A percentile compares a stretch with the other conserved stretches of the same genome.
Conservation (phyloP, 345 rosid genomes). For the Syzygium aqueum region DNA sequence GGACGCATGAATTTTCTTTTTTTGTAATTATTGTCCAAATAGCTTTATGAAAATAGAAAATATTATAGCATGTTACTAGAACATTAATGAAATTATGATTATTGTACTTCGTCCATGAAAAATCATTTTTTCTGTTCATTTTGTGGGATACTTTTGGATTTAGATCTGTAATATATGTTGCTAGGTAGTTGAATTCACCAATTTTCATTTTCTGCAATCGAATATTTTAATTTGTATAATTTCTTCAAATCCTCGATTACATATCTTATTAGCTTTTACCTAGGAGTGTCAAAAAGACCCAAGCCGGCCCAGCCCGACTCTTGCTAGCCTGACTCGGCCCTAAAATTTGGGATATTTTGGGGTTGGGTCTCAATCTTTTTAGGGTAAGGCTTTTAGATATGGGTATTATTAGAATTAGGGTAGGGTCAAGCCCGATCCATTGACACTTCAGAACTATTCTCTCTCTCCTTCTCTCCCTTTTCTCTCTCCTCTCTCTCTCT, state of each 20-base stretch:
- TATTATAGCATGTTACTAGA: background rate
- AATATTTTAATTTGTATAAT: background rate
- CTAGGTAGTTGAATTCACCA: background rate
- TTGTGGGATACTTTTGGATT: background rate
- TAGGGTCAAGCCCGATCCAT: too few relatives aligned
- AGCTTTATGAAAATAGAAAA: background rate
- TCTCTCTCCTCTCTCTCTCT: too few relatives aligned
- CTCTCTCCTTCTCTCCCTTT: too few relatives aligned
- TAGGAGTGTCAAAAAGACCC: too few relatives aligned
- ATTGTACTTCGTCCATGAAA: background rate
- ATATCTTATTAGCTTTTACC: too few relatives aligned
- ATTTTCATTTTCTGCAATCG: background rate
- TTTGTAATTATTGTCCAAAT: fast-evolving
- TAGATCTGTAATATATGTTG: background rate
- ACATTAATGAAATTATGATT: background rate
- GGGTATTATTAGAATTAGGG: too few relatives aligned
- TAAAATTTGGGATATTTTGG: too few relatives aligned
- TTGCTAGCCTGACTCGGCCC: too few relatives aligned
- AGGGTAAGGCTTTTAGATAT: too few relatives aligned
- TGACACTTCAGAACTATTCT: too few relatives aligned
- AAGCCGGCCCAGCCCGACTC: too few relatives aligned
- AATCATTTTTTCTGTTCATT: background rate
- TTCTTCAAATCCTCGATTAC: background rate
- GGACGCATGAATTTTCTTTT: background rate
- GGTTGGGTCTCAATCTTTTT: too few relatives aligned